Base-by-base conservation (phyloP, 2,329 filamentous ascomycete species). In the Seiridium cupressi region DNA sequence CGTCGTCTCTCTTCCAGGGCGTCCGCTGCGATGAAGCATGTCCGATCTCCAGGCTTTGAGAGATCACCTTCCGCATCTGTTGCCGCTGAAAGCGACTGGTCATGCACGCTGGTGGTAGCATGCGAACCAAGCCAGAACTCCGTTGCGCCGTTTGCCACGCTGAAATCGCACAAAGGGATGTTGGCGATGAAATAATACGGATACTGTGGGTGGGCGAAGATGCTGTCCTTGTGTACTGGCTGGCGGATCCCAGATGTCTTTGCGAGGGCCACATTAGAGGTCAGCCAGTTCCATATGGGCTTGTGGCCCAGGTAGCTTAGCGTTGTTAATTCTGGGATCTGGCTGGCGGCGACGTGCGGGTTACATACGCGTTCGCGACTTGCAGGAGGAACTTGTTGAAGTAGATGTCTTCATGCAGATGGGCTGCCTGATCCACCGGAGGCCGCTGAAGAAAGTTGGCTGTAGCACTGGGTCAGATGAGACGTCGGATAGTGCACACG, bases 61-160 rank as follows among this genome's bases (percentile, higher is more conserved):
- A 64, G 61, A 31, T 53, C 56, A 9, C 63, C 64, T 18, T 58
- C 49, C 1, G 60, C 31, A 3, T 44, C 35, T 11, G 32, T 34
- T 44, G 48, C n/a, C 11, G 49, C 38, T 42, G 61, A 44, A 6
- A 40, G 36, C 34, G 67, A 64, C 65, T 77, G 73, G 59, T 77
- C 72, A 10, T 51, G 55, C 32, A 65, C 62, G 2, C 65, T 66
- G 4, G 74, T 74, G 61, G 66, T 63, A 11, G 69, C 69, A 62
- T 76, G 73, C n/a, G 73, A 72, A 3, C 75, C 75, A 5, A 77
- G 72, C 74, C 74, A 77, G 64, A 77, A 77, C 63, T 77, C 75
- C 3, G 75, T 77, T 1, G 73, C 65, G 34, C 75, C 75, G 57
- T 72, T 77, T 31, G 61, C 67, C 3, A 61, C 55, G 48, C 63